Evolutionary conservation across 78 protist species (phyloP).

Genomic region (Cavenderia fasciculata): DNA sequence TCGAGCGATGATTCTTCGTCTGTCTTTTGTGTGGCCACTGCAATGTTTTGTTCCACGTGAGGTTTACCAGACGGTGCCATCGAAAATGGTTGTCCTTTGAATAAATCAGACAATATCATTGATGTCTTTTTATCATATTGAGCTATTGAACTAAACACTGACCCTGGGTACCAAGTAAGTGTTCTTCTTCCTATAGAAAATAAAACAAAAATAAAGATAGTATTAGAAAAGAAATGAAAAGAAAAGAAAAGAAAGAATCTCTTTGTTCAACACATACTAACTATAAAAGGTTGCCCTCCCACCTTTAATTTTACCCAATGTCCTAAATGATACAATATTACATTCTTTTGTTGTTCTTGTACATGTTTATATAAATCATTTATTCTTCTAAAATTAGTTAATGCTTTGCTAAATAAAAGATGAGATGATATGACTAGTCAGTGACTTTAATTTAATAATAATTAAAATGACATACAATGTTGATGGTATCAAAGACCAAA

Average conservation of each 20-base stretch:
- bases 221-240: too few species aligned
- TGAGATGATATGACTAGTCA: too few species aligned
- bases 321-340: constrained; percentile 56
- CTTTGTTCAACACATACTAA: too few species aligned
- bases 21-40: not conserved
- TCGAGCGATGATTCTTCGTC: not conserved
- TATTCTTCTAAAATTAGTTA: constrained; percentile 36
- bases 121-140: constrained; percentile 35
- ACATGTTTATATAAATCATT: constrained; percentile 43
- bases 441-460: not conserved
- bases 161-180: constrained; percentile 18
- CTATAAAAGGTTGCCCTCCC: constrained; percentile 49
- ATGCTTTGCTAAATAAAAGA: constrained; percentile 59
- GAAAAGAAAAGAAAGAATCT: too few species aligned
- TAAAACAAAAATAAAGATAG: too few species aligned
- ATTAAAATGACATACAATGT: not conserved
- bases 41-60: not conserved
- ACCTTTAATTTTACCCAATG: constrained; percentile 73
- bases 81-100: constrained; percentile 20
- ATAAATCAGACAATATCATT: constrained; percentile 19
- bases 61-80: not conserved
- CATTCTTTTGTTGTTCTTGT: constrained; percentile 53
- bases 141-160: constrained; percentile 21
- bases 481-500: constrained; percentile 20
- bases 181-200: too few species aligned